Evolutionary conservation across 495 filamentous ascomycete genomes (phyloP).

Genomic region (Neurospora sp.): DNA sequence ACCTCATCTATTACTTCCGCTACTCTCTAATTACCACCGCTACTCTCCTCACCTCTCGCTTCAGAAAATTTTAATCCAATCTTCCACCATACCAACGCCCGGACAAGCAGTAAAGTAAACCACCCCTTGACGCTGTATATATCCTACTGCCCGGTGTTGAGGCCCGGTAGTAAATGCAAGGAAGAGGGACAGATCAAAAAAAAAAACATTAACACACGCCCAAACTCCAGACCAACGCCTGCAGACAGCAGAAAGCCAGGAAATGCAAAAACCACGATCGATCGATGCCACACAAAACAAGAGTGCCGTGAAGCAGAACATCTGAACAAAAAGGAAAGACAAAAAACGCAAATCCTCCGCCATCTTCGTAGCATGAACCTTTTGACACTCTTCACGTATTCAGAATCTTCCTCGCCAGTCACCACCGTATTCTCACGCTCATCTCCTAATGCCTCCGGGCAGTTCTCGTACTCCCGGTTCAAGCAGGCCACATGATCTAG

Average conservation of each 20-base stretch:
- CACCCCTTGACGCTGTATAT: not conserved
- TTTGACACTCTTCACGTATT: not conserved
- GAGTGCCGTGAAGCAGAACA: not conserved
- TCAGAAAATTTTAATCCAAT: not conserved
- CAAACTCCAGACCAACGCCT: not conserved
- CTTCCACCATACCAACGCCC: not conserved
- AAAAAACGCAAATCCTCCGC: not conserved
- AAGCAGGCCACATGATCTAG: not conserved
- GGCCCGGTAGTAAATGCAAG: not conserved
- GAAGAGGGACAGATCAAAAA: not conserved
- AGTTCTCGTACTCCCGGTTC: not conserved
- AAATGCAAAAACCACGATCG: not conserved
- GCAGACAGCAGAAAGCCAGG: not conserved
- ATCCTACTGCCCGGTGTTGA: not conserved
- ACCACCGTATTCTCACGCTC: not conserved
- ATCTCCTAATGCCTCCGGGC: not conserved
- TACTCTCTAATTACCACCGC: not conserved
- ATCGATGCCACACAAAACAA: not conserved
- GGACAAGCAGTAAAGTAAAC: not conserved
- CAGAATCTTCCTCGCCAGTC: not conserved
- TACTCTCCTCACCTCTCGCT: not conserved
- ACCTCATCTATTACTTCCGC: not conserved
- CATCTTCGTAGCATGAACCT: not conserved
- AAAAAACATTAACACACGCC: not conserved
- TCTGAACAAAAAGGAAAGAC: not conserved